phyloP scores from a whole-genome alignment of 169 alveolate species.

The Amoebophrya sp. region DNA sequence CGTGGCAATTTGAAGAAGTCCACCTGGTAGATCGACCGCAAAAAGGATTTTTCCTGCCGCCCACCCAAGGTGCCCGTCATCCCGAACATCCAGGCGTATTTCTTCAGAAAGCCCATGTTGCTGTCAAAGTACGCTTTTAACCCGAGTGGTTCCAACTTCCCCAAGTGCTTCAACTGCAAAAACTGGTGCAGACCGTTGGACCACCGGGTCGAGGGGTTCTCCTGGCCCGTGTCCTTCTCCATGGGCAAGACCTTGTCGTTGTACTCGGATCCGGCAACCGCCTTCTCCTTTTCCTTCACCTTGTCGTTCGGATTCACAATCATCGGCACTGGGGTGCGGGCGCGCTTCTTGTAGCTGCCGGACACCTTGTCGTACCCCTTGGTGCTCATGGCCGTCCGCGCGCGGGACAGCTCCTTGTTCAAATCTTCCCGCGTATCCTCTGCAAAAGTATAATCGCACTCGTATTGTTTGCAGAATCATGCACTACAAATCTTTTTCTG shows the following conservation, averaged over 20 bases:
- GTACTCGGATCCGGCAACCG: background rate
- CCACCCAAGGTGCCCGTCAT: conserved; percentile 1
- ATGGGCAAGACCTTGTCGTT: background rate
- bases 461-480: too few relatives aligned
- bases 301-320: background rate
- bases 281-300: background rate
- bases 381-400: too few relatives aligned
- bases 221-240: conserved; percentile 31
- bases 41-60: background rate
- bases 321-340: background rate
- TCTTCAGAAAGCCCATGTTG: background rate
- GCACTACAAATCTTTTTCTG: too few relatives aligned
- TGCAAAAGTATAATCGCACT: too few relatives aligned
- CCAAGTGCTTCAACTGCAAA: background rate
- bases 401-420: background rate
- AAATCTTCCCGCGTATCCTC: background rate
- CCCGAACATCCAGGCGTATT: background rate
- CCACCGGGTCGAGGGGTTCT: background rate
- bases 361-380: background rate
- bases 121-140: conserved; percentile 6
- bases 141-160: background rate
- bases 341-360: background rate
- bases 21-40: background rate
- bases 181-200: conserved; percentile 22
- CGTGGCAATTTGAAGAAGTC: conserved; percentile 32